phyloP scores from a whole-genome alignment of 495 filamentous ascomycete genomes.

The Neurospora sp. region DNA sequence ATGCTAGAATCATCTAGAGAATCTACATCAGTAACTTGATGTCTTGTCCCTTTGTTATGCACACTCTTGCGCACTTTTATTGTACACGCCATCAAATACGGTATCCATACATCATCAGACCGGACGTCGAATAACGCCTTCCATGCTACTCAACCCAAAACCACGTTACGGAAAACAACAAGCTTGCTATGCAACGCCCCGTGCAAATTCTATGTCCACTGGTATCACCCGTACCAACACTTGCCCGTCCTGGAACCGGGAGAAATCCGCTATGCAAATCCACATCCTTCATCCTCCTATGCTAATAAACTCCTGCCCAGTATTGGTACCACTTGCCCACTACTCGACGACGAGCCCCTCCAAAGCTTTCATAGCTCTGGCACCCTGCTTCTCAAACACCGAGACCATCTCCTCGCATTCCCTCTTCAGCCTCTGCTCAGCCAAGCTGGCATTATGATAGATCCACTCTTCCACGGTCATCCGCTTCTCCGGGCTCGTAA shows the following conservation, averaged over 20 bases:
- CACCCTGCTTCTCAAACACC: constrained; percentile 73
- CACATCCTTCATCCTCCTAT: neutral
- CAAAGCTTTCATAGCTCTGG: constrained; percentile 59
- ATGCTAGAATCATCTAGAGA: neutral
- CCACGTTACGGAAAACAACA: neutral
- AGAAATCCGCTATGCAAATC: neutral
- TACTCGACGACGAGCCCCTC: constrained; percentile 54
- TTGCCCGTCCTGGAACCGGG: neutral
- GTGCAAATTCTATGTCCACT: neutral
- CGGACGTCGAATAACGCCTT: neutral
- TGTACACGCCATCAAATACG: neutral
- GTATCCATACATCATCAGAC: neutral
- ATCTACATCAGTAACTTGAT: neutral
- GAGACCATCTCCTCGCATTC: constrained; percentile 76
- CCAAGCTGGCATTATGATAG: constrained; percentile 61
- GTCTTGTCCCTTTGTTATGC: neutral
- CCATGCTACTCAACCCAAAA: neutral
- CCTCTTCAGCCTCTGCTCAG: constrained; percentile 62
- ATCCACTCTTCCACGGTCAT: constrained; percentile 97
- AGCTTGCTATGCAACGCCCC: neutral
- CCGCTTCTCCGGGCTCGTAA: constrained; percentile 68
- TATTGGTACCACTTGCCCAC: neutral
- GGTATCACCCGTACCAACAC: neutral
- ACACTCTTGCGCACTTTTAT: neutral
- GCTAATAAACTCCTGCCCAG: neutral